Percentiles rank a stretch among this genome's conserved stretches.
Evolutionary conservation across 441 rosid genomes (phyloP).

Genomic region (Erysimum pusillum): DNA sequence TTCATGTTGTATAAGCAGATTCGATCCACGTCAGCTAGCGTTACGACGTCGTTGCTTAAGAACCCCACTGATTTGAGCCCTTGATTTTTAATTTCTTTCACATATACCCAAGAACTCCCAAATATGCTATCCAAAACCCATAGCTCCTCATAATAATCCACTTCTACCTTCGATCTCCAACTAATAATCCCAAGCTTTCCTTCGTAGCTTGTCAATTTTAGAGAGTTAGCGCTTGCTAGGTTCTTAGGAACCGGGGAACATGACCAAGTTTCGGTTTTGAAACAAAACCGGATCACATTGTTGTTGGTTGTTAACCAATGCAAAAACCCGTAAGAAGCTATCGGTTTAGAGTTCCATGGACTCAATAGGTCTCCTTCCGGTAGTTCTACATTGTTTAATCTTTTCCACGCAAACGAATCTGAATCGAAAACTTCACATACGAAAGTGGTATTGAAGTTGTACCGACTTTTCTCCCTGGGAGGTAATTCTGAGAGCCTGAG

Average conservation of each 20-base stretch:
- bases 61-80: background rate
- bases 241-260: background rate
- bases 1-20: background rate
- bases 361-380: background rate
- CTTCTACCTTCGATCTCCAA: background rate
- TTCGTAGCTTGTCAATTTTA: slow-evolving; percentile 9
- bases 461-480: background rate
- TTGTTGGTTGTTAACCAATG: slow-evolving; percentile 21
- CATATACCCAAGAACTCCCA: background rate
- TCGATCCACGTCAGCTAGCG: background rate
- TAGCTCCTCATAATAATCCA: background rate
- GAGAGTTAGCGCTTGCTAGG: background rate
- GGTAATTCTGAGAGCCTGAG: slow-evolving; percentile 16
- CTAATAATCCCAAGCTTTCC: slow-evolving; percentile 12
- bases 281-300: slow-evolving; percentile 18
- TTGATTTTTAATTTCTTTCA: background rate
- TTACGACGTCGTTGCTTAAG: slow-evolving; percentile 3
- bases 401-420: slow-evolving; percentile 3
- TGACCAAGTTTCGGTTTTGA: slow-evolving; percentile 22
- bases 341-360: background rate
- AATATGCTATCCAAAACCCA: slow-evolving; percentile 6
- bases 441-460: background rate
- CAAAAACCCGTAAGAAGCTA: background rate
- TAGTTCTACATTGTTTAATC: background rate
- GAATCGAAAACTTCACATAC: slow-evolving; percentile 29